Evolutionary conservation across 768 basidiomycete genomes (phyloP).

Genomic region (Sporobolomyces roseus): DNA sequence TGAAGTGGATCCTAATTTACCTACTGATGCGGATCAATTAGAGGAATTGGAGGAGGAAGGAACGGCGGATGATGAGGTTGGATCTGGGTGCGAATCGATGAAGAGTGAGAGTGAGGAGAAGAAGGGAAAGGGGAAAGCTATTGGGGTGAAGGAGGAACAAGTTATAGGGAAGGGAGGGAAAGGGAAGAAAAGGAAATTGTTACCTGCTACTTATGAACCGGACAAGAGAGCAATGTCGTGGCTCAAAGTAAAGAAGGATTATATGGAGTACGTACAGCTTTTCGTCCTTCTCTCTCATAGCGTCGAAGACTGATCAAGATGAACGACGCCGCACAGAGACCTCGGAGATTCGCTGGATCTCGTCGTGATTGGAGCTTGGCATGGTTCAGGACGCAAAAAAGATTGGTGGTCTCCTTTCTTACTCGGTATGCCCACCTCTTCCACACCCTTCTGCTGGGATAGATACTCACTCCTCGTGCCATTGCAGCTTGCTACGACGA

Average conservation of each 20-base stretch:
- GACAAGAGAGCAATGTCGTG: slow-evolving; percentile 79
- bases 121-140: slow-evolving; percentile 40
- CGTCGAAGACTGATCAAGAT: too few species aligned
- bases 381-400: slow-evolving; percentile 64
- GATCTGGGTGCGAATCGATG: too few species aligned
- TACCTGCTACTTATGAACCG: slow-evolving; percentile 82
- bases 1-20: slow-evolving; percentile 38
- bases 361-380: slow-evolving; percentile 50
- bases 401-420: slow-evolving; percentile 90
- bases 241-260: slow-evolving; percentile 91
- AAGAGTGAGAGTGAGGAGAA: too few species aligned
- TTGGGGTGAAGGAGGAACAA: not conserved
- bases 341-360: slow-evolving; percentile 49
- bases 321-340: too few species aligned
- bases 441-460: not conserved
- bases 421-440: slow-evolving; percentile 53
- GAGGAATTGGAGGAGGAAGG: slow-evolving; percentile 51
- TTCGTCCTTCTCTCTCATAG: slow-evolving; percentile 59
- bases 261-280: slow-evolving; percentile 63
- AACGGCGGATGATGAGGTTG: slow-evolving; percentile 9
- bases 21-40: slow-evolving; percentile 46
- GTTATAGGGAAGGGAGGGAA: not conserved
- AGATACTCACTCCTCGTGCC: not conserved
- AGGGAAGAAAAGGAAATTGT: slow-evolving; percentile 57
- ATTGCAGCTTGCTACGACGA: slow-evolving; percentile 28